Base-by-base conservation (phyloP, 768 basidiomycete species). In the Mycena filopes region DNA sequence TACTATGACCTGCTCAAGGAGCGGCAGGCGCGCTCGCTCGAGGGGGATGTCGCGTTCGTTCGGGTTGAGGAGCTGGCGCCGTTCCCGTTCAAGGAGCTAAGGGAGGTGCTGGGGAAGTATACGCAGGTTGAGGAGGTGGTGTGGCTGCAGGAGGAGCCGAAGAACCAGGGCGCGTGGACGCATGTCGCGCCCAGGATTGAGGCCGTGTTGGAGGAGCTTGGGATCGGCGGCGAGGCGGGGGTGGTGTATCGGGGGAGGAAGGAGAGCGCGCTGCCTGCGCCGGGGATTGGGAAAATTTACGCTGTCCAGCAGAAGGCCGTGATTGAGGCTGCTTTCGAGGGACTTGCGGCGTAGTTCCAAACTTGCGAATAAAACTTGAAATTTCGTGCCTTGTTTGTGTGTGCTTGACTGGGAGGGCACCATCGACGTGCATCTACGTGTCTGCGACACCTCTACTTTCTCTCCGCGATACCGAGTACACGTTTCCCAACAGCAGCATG, bases 121-220 rank as follows among this genome's bases (percentile, higher is more conserved):
- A 47, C 71, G 0, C 63, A 72, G 20, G 83, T 77, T 0, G 66
- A 70, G 4, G 83, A 87, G 55, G 72, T 85, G 33, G 47, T 84
- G 10, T 97, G 92, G 88, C 80, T 93, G 20, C 95, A 98, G 74
- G 95, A 96, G 72, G 95, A 96, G 73, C 90, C 95, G 3, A 86
- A 81, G 73, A 97, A 98, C 73, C 95, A 96, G 76, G 95, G 95
- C 2, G 87, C 91, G 3, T 96, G 84, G 81, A 75, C 79, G 15
- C 91, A 93, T 77, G 90, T 94, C 45, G 75, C 74, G 40, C 80
- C 81, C 2, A 80, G 94, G 68, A 77, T 95, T 58, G 78, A 79
- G 8, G 72, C 67, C 23, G 83, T 94, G 31, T 73, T 94, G 69
- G 74, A 76, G 23, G 76, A 70, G 47, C 65, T 76, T 77, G 83